Evolutionary conservation across 2,329 filamentous ascomycete genomes (phyloP), one percentile per base, ranked within the genome.

Genomic region (Coleophoma eucalyptorum): DNA sequence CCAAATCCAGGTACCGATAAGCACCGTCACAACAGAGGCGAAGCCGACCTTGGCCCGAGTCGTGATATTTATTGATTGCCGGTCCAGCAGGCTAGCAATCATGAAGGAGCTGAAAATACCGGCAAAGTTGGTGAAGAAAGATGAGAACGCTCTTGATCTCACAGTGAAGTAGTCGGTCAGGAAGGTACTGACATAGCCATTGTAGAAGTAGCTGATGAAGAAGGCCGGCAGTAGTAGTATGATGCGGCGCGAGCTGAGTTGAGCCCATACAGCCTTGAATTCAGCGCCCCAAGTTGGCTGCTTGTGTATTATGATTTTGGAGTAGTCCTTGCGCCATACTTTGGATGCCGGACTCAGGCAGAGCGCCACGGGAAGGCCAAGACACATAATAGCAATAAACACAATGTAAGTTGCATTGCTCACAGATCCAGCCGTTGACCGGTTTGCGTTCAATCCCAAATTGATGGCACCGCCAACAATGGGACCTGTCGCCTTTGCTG

Each of bases 401-500:
- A 66, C 69, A 18, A 74, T 67, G 51, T 73, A 73, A 0, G 71
- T 74, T 8, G 68, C 59, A 15, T 64, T 66, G 0, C 64, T 62
- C 0, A 72, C 66, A n/a, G 67, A 67, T 20, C 71, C 70, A 5
- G 59, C 56, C 1, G 67, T 65, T 19, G 66, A 62, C 13, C 62
- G 55, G 34, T 63, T 63, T 26, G 67, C 64, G 56, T 79, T 79
- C 13, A 78, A 58, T 0, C 69, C 76, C 4, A 78, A 65, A 20
- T 73, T 72, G 54, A 78, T 76, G 3, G 75, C 69, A 3, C 74
- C 76, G 15, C 76, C 76, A 5, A 78, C 70, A 21, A 78, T 74
- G 16, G 71, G 69, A 0, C 71, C 72, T 2, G 66, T 60, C 13
- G 69, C 69, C 16, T 69, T 68, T 43, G 69, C 70, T 4, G 67